Base-by-base conservation (phyloP, 2,329 filamentous ascomycete species). In the Beauveria asiatica region DNA sequence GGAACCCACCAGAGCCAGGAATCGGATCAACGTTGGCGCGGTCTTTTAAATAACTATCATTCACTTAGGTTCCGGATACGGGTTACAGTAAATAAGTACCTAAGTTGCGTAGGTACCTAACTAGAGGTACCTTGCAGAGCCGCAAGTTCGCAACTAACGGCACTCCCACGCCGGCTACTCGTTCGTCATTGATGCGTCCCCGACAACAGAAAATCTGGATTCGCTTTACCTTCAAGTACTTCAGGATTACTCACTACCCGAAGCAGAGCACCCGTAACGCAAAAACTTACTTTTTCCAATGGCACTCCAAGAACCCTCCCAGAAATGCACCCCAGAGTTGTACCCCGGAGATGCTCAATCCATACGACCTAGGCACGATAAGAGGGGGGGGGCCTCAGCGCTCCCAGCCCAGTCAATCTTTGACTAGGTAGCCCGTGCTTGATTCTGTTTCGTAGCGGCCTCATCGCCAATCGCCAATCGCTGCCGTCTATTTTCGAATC, bases 331-430 rank as follows among this genome's bases (percentile, higher is more conserved):
- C 10, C 49, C 25, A 27, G 46, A 51, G 37, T 45, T 13, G 23
- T 27, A 33, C n/a, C 10, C 48, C 57, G 57, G 57, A 59, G 57
- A 59, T 59, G 49, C 49, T 25, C 39, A 59, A 53, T 52, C 49
- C 57, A 46, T 41, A 59, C 56, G 16, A 46, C 48, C 25, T 30
- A 27, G 25, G 23, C 39, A 21, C 41, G 57, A 59, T 59, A 59
- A 59, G 48, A 13, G 33, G 33, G 33, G 33, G 33, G 1, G 33
- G 33, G 33, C 33, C 11, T 37, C 41, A 17, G 50, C 51, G 27
- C 19, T 11, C 37, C 21, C 19, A 45, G 39, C 23, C 41, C 16
- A n/a, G 25, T 27, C 30, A 27, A 25, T 39, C 13, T 33, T 19
- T 33, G 44, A 57, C 13, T 13, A 37, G n/a, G n/a, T n/a, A n/a